phyloP scores from a whole-genome alignment of 2,329 filamentous ascomycete species.

The Fusarium globosum region DNA sequence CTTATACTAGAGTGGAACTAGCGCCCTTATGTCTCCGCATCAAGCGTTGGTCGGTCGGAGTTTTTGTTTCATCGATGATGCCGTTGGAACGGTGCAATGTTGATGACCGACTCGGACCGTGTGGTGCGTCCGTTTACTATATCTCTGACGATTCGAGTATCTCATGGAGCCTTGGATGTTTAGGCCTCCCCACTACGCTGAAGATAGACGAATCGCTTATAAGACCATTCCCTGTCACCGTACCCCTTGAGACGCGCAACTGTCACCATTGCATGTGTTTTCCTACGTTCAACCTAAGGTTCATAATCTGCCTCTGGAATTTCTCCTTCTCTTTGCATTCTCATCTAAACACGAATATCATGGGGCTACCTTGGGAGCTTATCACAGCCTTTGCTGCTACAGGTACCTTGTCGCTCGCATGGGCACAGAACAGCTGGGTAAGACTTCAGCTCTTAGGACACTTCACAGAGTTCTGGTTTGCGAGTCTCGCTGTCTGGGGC shows the following conservation, averaged over 20 bases:
- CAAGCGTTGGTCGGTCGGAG: conserved; percentile 19
- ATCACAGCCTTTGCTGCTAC: conserved; percentile 43
- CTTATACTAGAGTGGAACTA: conserved; percentile 30
- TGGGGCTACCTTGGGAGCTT: conserved; percentile 40
- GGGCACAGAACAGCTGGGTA: conserved; percentile 44
- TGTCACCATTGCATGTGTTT: conserved; percentile 6
- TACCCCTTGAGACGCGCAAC: conserved; percentile 35
- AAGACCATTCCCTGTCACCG: conserved; percentile 31
- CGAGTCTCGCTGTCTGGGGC: conserved; percentile 50
- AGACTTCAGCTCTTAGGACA: conserved; percentile 45
- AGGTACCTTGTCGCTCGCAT: conserved; percentile 36
- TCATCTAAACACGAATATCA: conserved; percentile 8
- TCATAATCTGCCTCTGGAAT: background rate
- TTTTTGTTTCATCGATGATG: conserved; percentile 27
- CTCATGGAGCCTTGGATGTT: background rate
- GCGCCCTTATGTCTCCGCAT: conserved; percentile 4
- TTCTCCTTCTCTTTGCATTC: background rate
- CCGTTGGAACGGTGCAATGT: conserved; percentile 38
- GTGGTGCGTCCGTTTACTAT: conserved; percentile 13
- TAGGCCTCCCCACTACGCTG: conserved; percentile 26
- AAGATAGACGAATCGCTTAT: conserved; percentile 41
- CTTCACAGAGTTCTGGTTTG: conserved; percentile 52
- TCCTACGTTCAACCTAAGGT: conserved; percentile 14
- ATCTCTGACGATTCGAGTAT: conserved; percentile 36
- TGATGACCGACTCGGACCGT: conserved; percentile 29